phyloP scores from a whole-genome alignment of 1,139 yeast species.

The Pichia terricola region DNA sequence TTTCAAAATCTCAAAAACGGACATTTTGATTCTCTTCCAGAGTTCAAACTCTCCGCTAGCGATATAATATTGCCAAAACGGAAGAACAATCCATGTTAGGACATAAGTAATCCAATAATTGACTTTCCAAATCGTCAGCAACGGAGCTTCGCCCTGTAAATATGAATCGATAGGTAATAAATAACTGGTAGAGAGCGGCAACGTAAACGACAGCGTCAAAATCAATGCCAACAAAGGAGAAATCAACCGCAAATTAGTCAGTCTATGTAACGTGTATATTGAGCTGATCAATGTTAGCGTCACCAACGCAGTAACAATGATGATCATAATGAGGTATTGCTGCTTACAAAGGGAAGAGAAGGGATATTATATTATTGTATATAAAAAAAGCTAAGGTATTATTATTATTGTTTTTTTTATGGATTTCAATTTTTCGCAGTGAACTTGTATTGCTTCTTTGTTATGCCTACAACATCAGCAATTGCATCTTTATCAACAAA shows the following conservation, averaged over 20 bases:
- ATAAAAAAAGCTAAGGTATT: too few species aligned
- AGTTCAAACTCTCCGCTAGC: slow-evolving; percentile 57
- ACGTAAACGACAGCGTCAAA: slow-evolving; percentile 37
- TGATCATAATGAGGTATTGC: too few species aligned
- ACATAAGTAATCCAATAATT: slow-evolving; percentile 75
- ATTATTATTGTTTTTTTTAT: too few species aligned
- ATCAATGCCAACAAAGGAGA: slow-evolving; percentile 27
- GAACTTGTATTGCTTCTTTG: slow-evolving; percentile 67
- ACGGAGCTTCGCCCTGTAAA: not conserved
- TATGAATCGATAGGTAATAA: slow-evolving; percentile 41
- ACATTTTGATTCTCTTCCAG: slow-evolving; percentile 40
- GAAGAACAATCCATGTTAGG: slow-evolving; percentile 66
- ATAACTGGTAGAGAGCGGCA: slow-evolving; percentile 47
- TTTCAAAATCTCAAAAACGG: slow-evolving; percentile 45
- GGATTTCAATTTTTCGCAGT: slow-evolving; percentile 4
- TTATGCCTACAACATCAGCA: slow-evolving; percentile 61
- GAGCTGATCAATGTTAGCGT: slow-evolving; percentile 3
- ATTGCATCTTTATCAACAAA: slow-evolving; percentile 95
- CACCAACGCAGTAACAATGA: too few species aligned
- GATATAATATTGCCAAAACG: slow-evolving; percentile 63
- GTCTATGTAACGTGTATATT: slow-evolving; percentile 1
- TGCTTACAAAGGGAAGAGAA: too few species aligned
- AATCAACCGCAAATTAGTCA: slow-evolving; percentile 4
- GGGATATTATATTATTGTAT: too few species aligned
- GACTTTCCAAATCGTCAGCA: slow-evolving; percentile 46